Conservation (phyloP, 192 early-diverging fungal genomes). For the Chytriomyces sp. region DNA sequence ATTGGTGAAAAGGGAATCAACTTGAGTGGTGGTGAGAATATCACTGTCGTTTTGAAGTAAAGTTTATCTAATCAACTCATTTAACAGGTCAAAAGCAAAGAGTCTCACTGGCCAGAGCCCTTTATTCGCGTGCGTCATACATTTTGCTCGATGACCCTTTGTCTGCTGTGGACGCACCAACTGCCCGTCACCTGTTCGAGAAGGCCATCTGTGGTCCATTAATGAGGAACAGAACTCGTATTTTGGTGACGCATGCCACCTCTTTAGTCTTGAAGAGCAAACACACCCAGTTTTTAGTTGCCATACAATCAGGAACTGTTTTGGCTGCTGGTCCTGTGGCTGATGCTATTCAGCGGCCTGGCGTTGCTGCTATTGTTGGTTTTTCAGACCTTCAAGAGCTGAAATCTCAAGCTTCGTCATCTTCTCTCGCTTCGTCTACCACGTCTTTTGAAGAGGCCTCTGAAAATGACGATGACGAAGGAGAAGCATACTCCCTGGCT, state of each 20-base stretch:
- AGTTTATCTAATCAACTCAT: background rate
- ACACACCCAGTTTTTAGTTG: slow-evolving; percentile 40
- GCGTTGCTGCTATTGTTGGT: slow-evolving; percentile 30
- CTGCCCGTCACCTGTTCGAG: slow-evolving; percentile 80
- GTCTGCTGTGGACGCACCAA: slow-evolving; percentile 94
- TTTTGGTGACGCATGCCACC: slow-evolving; percentile 87
- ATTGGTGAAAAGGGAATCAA: slow-evolving; percentile 58
- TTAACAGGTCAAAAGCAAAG: slow-evolving; percentile 64
- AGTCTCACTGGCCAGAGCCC: slow-evolving; percentile 70
- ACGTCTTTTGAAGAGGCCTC: background rate
- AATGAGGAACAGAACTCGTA: slow-evolving; percentile 73
- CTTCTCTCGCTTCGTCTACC: background rate
- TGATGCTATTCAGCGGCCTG: slow-evolving; percentile 18
- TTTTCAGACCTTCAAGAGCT: background rate
- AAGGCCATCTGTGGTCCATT: slow-evolving; percentile 71
- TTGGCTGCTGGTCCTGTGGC: slow-evolving; percentile 35
- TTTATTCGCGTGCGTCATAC: slow-evolving; percentile 70
- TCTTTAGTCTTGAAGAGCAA: slow-evolving; percentile 42
- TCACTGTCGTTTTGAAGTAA: slow-evolving; percentile 34
- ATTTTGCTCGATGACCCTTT: slow-evolving; percentile 84
- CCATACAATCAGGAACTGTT: slow-evolving; percentile 43
- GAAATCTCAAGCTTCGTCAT: background rate
- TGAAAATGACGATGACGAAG: slow-evolving; percentile 20
- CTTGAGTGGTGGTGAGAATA: slow-evolving; percentile 53
- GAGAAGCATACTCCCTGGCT: too few species aligned